Percentiles rank a stretch among this genome's conserved stretches.
These are phyloP conservation scores for Flaveria bidentis DNA, from an alignment of 129 eudicot genomes.

Conservation along the genomic window DNA sequence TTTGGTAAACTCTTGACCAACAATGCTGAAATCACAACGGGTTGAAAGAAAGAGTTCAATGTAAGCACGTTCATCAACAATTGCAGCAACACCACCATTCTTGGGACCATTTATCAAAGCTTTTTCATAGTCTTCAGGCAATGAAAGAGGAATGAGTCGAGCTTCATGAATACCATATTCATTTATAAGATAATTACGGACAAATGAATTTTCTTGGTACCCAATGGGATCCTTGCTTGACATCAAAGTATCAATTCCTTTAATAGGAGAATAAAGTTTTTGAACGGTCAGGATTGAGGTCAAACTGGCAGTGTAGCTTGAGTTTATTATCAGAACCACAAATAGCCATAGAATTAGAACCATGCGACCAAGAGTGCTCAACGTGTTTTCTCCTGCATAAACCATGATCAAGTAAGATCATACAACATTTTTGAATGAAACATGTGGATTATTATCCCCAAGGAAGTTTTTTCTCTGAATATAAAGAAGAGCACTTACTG, in stretches of 20 bases:
- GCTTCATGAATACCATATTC: conserved; percentile 55
- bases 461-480: not conserved
- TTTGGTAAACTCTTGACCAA: conserved; percentile 80
- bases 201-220: conserved; percentile 64
- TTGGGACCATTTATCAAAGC: conserved; percentile 60
- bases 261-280: conserved; percentile 61
- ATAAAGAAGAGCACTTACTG: conserved; percentile 47
- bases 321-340: conserved; percentile 72
- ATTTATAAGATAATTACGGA: conserved; percentile 47
- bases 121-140: conserved; percentile 54
- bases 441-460: not conserved
- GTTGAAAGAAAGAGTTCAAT: conserved; percentile 69
- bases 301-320: conserved; percentile 81
- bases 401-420: conserved; percentile 20
- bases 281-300: conserved; percentile 78
- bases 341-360: conserved; percentile 69
- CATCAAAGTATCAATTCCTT: conserved; percentile 64
- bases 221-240: conserved; percentile 63
- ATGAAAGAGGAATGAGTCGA: conserved; percentile 57
- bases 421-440: not conserved
- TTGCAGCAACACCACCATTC: conserved; percentile 71
- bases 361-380: conserved; percentile 65
- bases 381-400: conserved; percentile 65
- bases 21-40: conserved; percentile 65
- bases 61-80: conserved; percentile 77